Base-by-base conservation (phyloP, 73 alveolate genomes). In the Diophrys sp. region DNA sequence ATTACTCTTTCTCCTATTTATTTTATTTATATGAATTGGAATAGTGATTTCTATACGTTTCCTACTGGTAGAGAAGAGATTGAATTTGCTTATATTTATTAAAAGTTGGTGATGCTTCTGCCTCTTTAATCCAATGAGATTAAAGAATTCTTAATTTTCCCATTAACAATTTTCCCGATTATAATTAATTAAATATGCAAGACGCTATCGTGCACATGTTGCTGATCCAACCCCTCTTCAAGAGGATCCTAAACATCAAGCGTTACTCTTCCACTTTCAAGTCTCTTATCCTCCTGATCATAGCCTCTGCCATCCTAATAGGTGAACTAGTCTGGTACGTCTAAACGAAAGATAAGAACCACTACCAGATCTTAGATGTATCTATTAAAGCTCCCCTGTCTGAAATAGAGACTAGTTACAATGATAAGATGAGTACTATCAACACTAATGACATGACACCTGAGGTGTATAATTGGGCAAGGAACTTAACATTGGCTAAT, bases 31-130 rank as follows among this genome's bases (percentile, higher is more conserved):
- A 11, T 44, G 18, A 44, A 44, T 44, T 44, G 62, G 62, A 44
- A 44, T 44, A 44, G n/a, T 44, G 62, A 44, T 44, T 44, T 44
- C 18, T 44, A 44, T 44, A 44, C 62, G 18, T 44, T 44, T 44
- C 62, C 62, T 11, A 44, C 62, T 44, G 62, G 62, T 44, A 44
- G n/a, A n/a, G n/a, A n/a, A n/a, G n/a, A n/a, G n/a, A n/a, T n/a
- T n/a, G n/a, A n/a, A n/a, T n/a, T n/a, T n/a, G n/a, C n/a, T n/a
- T n/a, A n/a, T n/a, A n/a, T n/a, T n/a, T n/a, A n/a, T n/a, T n/a
- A n/a, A n/a, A n/a, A n/a, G n/a, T n/a, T n/a, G n/a, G n/a, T n/a
- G n/a, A n/a, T n/a, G n/a, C n/a, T n/a, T n/a, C n/a, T n/a, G n/a
- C n/a, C n/a, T n/a, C n/a, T n/a, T n/a, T n/a, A n/a, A n/a, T n/a